Percentiles rank a stretch among this genome's conserved stretches.
These are phyloP conservation scores for Calonectria pseudoturangicola DNA, from an alignment of 2,329 filamentous ascomycete species.

Conservation along the genomic window DNA sequence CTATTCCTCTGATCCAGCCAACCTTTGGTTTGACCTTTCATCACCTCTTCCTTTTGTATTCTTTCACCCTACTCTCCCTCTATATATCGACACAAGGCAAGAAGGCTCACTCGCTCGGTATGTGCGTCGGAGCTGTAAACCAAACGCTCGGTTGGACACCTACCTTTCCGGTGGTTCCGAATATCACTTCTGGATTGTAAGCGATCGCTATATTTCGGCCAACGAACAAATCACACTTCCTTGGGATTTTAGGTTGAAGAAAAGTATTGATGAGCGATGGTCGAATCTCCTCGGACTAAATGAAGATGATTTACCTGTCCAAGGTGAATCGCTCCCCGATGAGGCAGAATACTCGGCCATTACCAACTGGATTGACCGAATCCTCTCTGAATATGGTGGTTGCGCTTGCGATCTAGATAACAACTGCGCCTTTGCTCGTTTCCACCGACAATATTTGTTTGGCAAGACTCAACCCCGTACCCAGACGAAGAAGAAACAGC, in stretches of 20 bases:
- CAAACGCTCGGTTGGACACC: constrained; percentile 92
- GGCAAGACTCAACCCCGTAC: constrained; percentile 65
- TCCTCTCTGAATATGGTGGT: constrained; percentile 86
- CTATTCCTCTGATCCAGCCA: constrained; percentile 80
- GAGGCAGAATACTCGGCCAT: constrained; percentile 77
- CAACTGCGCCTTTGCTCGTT: constrained; percentile 79
- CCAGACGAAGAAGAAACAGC: constrained; percentile 69
- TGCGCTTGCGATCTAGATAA: constrained; percentile 82
- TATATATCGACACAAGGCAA: constrained; percentile 93
- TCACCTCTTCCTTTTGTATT: constrained; percentile 85
- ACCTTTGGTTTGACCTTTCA: constrained; percentile 80
- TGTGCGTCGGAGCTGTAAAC: constrained; percentile 92
- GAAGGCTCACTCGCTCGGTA: constrained; percentile 92
- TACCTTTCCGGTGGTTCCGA: constrained; percentile 85
- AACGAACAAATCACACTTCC: constrained; percentile 78
- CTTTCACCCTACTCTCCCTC: constrained; percentile 90
- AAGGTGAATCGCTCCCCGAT: constrained; percentile 73
- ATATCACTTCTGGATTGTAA: constrained; percentile 95
- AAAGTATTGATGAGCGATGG: constrained; percentile 71
- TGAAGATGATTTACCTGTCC: constrained; percentile 72
- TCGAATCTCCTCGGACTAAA: constrained; percentile 76
- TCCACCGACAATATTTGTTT: constrained; percentile 74
- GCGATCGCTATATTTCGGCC: constrained; percentile 82
- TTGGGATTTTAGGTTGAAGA: constrained; percentile 81
- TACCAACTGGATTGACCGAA: constrained; percentile 78